Conservation (phyloP, 176 grass and related monocot species). For the Hordeum marinum region DNA sequence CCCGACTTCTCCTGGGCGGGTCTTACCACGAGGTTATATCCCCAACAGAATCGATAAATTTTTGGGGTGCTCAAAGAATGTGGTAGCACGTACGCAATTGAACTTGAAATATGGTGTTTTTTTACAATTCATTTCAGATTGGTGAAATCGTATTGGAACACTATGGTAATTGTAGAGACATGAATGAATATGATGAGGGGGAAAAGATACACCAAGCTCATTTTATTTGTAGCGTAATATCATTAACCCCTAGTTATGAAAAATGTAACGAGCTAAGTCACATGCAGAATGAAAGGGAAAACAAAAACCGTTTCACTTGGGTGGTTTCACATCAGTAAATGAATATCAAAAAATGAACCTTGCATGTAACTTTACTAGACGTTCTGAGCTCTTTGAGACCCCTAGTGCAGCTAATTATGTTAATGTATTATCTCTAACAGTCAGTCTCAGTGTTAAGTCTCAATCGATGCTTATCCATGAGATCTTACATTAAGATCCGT, state of each 20-base stretch:
- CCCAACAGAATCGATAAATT: too few relatives aligned
- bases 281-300: neutral
- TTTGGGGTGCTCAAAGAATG: too few relatives aligned
- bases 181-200: neutral
- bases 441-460: too few relatives aligned
- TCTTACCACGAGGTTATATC: too few relatives aligned
- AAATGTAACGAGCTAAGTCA: neutral
- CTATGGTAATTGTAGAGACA: neutral
- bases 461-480: too few relatives aligned
- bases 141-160: neutral
- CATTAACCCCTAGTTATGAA: neutral
- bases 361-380: neutral
- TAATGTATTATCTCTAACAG: neutral
- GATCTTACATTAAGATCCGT: too few relatives aligned
- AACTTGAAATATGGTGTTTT: too few relatives aligned
- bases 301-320: neutral
- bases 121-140: too few relatives aligned
- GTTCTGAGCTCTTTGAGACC: neutral
- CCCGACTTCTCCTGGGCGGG: too few relatives aligned
- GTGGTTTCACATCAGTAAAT: neutral
- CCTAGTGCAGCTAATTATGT: neutral
- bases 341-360: neutral
- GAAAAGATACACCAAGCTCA: neutral
- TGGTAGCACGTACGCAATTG: too few relatives aligned
- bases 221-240: neutral